Percentiles rank a stretch among this genome's conserved stretches.
These are phyloP conservation scores for Tulasnella calospora DNA, from an alignment of 768 basidiomycete species.

Conservation along the genomic window DNA sequence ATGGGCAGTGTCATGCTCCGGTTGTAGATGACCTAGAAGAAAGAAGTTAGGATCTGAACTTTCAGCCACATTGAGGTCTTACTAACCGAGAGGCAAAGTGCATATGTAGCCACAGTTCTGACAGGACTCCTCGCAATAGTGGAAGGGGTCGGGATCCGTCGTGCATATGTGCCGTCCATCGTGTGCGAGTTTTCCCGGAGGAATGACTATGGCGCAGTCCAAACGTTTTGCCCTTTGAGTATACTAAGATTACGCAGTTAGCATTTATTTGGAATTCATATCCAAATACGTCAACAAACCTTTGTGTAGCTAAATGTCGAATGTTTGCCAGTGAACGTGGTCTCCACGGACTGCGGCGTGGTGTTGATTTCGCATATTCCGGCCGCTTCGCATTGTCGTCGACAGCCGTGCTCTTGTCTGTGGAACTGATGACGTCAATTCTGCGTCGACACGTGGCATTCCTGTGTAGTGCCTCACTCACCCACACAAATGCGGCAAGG, in stretches of 20 bases:
- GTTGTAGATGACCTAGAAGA: conserved; percentile 51
- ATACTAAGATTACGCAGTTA: conserved; percentile 15
- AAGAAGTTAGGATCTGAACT: not conserved
- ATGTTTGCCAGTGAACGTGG: conserved; percentile 56
- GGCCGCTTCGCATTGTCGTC: conserved; percentile 40
- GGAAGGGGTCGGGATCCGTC: conserved; percentile 44
- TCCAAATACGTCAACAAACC: conserved; percentile 35
- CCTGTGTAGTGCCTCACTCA: conserved; percentile 31
- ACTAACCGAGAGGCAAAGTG: conserved; percentile 50
- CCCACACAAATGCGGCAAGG: conserved; percentile 55
- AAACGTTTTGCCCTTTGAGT: conserved; percentile 47
- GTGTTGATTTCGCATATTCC: conserved; percentile 60
- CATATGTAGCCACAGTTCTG: conserved; percentile 56
- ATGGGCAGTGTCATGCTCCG: conserved; percentile 58
- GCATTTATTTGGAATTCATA: not conserved
- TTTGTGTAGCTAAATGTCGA: conserved; percentile 64
- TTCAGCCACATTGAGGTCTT: not conserved
- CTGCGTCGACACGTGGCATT: not conserved
- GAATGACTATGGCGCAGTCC: conserved; percentile 48
- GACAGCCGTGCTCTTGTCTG: conserved; percentile 53
- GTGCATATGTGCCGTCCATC: conserved; percentile 49
- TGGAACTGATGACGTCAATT: not conserved
- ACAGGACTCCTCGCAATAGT: conserved; percentile 55
- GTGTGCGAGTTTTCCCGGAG: conserved; percentile 44
- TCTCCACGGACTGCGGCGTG: conserved; percentile 54